phyloP scores from a whole-genome alignment of 805 yeast species.

The Sugiyamaella smithiae region DNA sequence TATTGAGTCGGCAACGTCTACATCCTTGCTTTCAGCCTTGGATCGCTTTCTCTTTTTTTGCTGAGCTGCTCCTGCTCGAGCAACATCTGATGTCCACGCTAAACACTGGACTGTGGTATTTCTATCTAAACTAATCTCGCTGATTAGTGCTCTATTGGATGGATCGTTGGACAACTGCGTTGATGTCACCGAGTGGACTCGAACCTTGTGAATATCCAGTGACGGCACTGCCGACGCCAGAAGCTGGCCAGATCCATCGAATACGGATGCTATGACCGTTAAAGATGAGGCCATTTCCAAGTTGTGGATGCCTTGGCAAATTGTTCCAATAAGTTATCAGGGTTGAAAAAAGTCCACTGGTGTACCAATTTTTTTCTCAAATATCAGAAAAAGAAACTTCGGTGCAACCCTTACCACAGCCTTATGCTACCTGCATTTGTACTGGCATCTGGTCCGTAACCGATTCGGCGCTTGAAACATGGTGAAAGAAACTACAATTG shows the following conservation, averaged over 20 bases:
- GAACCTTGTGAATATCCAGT: slow-evolving; percentile 66
- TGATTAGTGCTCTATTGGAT: slow-evolving; percentile 34
- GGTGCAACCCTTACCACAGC: background rate
- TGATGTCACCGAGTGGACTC: slow-evolving; percentile 51
- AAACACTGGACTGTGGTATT: slow-evolving; percentile 48
- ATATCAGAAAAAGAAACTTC: slow-evolving; percentile 2
- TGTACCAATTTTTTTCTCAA: slow-evolving; percentile 3
- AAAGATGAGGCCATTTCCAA: background rate
- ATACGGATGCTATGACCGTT: slow-evolving; percentile 34
- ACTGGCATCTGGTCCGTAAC: too few relatives aligned
- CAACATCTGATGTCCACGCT: slow-evolving; percentile 45
- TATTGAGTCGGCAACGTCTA: slow-evolving; percentile 41
- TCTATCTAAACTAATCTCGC: slow-evolving; percentile 53
- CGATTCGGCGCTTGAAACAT: too few relatives aligned
- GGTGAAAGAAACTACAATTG: too few relatives aligned
- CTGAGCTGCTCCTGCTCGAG: slow-evolving; percentile 5
- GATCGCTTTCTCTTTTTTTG: slow-evolving; percentile 31
- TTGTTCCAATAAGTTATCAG: background rate
- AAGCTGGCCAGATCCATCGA: slow-evolving; percentile 60
- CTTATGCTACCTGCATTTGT: too few relatives aligned
- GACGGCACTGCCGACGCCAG: slow-evolving; percentile 66
- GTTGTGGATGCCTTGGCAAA: background rate
- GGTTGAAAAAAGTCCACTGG: background rate
- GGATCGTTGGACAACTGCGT: slow-evolving; percentile 24
- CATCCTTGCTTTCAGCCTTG: slow-evolving; percentile 18